Conservation (phyloP, 1,139 yeast genomes). For the Zygoascus sp. region DNA sequence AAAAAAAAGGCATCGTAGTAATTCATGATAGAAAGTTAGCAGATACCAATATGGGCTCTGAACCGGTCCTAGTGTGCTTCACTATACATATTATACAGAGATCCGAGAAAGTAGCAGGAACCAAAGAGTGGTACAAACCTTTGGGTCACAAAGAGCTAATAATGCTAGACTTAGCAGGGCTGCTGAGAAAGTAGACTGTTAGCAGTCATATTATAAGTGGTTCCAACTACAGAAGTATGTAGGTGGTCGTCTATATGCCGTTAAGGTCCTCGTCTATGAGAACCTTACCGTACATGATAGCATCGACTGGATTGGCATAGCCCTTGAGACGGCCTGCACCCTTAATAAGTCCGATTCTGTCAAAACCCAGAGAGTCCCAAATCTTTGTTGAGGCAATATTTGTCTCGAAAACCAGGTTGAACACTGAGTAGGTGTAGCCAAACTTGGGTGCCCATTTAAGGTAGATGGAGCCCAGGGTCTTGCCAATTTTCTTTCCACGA, state of each 20-base stretch:
- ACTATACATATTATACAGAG: no score
- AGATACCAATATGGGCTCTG: neutral
- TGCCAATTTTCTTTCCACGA: constrained; percentile 86
- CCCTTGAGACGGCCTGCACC: constrained; percentile 87
- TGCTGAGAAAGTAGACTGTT: no score
- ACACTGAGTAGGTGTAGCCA: constrained; percentile 79
- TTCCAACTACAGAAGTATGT: no score
- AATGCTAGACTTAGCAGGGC: no score
- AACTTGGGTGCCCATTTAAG: constrained; percentile 86
- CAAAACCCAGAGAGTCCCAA: constrained; percentile 72
- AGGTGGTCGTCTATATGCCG: neutral
- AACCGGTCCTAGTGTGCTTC: no score
- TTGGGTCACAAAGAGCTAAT: no score
- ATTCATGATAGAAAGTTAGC: no score
- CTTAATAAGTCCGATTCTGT: constrained; percentile 70
- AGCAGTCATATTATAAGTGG: no score
- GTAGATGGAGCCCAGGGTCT: constrained; percentile 74
- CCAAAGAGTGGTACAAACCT: no score
- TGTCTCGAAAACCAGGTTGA: constrained; percentile 84
- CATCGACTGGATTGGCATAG: constrained; percentile 76
- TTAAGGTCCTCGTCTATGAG: constrained; percentile 24
- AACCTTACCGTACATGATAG: constrained; percentile 60
- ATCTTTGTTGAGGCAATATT: constrained; percentile 77
- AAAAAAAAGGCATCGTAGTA: no score
- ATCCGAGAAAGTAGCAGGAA: no score